Evolutionary conservation across 164 flowering plant genomes (phyloP).

Genomic region (Aristolochia fimbriata): DNA sequence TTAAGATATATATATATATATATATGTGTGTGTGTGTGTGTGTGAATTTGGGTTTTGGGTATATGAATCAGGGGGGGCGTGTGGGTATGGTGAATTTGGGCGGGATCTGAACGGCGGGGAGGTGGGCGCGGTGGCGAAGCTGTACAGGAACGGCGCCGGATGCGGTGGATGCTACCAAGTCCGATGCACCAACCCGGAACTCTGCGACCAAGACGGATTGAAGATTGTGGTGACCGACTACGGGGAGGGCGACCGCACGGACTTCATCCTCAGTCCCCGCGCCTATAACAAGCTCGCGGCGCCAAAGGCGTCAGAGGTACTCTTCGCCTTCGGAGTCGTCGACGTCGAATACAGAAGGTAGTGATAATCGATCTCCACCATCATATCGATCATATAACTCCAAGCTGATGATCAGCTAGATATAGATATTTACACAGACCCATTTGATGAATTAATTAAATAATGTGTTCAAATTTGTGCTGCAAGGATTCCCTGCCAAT

Average conservation of each 20-base stretch:
- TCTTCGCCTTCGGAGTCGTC: slow-evolving; percentile 59
- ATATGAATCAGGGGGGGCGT: slow-evolving; percentile 62
- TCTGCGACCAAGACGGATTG: slow-evolving; percentile 53
- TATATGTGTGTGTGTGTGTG: neutral
- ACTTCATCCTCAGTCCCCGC: slow-evolving; percentile 62
- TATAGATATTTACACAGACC: too few species aligned
- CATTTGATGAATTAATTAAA: too few species aligned
- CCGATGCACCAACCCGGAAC: slow-evolving; percentile 46
- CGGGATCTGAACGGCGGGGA: slow-evolving; percentile 52
- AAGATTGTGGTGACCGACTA: slow-evolving; percentile 65
- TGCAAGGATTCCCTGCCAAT: slow-evolving; percentile 51
- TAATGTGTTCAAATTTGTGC: neutral
- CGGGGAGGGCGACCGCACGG: slow-evolving; percentile 72
- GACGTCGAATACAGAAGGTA: slow-evolving; percentile 56
- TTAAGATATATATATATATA: too few species aligned
- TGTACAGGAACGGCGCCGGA: slow-evolving; percentile 63
- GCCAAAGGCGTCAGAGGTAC: slow-evolving; percentile 23
- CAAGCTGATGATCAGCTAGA: too few species aligned
- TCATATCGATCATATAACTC: too few species aligned
- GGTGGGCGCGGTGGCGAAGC: slow-evolving; percentile 54
- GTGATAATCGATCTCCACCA: neutral
- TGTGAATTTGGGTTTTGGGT: too few species aligned
- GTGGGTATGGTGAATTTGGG: slow-evolving; percentile 84
- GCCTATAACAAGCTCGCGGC: slow-evolving; percentile 50
- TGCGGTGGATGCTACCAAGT: slow-evolving; percentile 93